Evolutionary conservation across 768 basidiomycete species (phyloP).

Genomic region (Floccularia luteovirens): DNA sequence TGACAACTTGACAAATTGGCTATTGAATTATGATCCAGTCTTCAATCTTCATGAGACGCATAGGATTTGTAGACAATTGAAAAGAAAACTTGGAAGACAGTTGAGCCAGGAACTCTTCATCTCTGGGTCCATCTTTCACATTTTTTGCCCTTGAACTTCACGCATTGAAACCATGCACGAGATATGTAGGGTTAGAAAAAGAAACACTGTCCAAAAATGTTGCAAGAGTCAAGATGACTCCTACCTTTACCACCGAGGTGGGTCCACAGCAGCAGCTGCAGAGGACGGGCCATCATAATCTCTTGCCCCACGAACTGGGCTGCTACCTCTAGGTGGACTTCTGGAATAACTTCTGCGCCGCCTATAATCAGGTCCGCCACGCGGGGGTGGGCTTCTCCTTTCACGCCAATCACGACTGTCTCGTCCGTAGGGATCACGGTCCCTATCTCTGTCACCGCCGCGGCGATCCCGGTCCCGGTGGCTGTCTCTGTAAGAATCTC

Average conservation of each 20-base stretch:
- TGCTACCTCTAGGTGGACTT: conserved; percentile 72
- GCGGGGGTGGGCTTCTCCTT: conserved; percentile 65
- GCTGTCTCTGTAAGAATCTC: conserved; percentile 22
- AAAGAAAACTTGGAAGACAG: neutral
- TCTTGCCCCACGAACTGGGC: conserved; percentile 29
- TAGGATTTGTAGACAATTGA: conserved; percentile 6
- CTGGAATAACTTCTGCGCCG: conserved; percentile 72
- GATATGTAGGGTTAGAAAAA: neutral
- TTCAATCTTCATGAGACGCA: neutral
- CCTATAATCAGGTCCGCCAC: conserved; percentile 63
- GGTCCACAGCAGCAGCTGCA: conserved; percentile 24
- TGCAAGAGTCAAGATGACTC: conserved; percentile 11
- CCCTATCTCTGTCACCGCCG: conserved; percentile 43
- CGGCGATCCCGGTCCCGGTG: conserved; percentile 35
- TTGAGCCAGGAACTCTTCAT: conserved; percentile 20
- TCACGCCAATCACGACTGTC: conserved; percentile 76
- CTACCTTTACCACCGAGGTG: conserved; percentile 54
- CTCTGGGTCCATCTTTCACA: conserved; percentile 21
- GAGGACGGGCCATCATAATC: conserved; percentile 17
- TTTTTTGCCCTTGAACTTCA: conserved; percentile 3
- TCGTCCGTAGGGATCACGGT: conserved; percentile 60
- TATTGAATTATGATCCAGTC: conserved; percentile 1
- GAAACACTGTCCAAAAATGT: conserved; percentile 10
- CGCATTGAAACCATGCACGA: conserved; percentile 6
- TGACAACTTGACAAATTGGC: conserved; percentile 17